Base-by-base conservation (phyloP, 495 filamentous ascomycete genomes). In the Neurospora discreta region DNA sequence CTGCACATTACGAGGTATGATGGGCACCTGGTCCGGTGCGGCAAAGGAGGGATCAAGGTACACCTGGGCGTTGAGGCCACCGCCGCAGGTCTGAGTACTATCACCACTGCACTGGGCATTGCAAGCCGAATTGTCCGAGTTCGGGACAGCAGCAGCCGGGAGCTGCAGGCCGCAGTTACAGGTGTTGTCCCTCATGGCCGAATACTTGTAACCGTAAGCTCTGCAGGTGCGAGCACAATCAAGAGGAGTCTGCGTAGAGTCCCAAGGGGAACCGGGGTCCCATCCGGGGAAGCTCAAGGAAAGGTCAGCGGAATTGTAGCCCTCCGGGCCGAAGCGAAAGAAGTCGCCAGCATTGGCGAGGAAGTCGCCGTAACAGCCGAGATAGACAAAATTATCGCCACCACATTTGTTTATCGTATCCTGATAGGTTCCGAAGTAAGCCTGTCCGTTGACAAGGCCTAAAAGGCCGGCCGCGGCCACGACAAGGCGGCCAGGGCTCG, bases 201-300 rank as follows among this genome's bases (percentile, higher is more conserved):
- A 16, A 38, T 71, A 80, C 60, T 77, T 78, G 72, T 72, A 80
- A 38, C 79, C 79, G 36, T 71, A 73, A 7, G 70, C 75, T 42
- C 78, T 71, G 71, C 79, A 80, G 26, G 68, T 71, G 13, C 68
- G 68, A 39, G 71, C 70, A 65, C 79, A 80, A 72, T 72, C 69
- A 44, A 77, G 69, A 9, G 74, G 76, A 13, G 76, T 77, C 9
- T 70, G 58, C 1, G 79, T 79, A 43, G 69, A 73, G 73, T 79
- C 76, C 60, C 69, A 73, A n/a, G 33, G 15, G 13, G 70, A 72
- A 46, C 75, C 75, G 11, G 67, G 70, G 69, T 74, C 72, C 33
- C 65, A 80, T 20, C 70, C 44, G 44, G 75, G 74, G 26, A 73
- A 78, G 18, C 72, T 74, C 39, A 60, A 67, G 3, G 73, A 73